phyloP scores from a whole-genome alignment of 148 eudicot species.

The Arctostaphylos glauca region DNA sequence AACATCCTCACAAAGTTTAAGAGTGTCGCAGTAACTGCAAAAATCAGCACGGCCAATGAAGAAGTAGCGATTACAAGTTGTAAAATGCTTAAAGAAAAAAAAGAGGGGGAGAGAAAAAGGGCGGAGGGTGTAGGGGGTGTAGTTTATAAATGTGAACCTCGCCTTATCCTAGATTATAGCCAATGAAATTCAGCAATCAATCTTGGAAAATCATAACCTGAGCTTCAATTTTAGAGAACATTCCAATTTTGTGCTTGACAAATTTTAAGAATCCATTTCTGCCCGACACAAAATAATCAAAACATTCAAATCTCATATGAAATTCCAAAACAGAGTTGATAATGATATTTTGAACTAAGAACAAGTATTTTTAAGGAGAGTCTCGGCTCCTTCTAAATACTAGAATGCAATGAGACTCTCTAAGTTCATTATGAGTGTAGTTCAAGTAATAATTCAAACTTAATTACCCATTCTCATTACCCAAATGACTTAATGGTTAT shows the following conservation, averaged over 20 bases:
- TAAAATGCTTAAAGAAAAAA: not conserved
- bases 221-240: not conserved
- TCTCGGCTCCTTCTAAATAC: not conserved
- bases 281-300: not conserved
- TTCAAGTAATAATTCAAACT: not conserved
- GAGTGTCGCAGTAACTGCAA: conserved; percentile 77
- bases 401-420: not conserved
- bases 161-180: not conserved
- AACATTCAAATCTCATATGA: not conserved
- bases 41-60: conserved; percentile 10
- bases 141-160: not conserved
- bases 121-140: no score
- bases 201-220: not conserved
- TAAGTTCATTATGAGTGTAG: not conserved
- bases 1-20: conserved; percentile 79
- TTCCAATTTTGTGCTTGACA: not conserved
- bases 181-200: not conserved
- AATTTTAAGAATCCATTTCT: not conserved
- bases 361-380: not conserved
- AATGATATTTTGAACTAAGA: not conserved
- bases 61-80: not conserved
- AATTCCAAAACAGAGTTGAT: not conserved
- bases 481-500: not conserved
- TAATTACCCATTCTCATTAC: not conserved
- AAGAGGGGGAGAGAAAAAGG: no score